Conservation (phyloP, 495 filamentous ascomycete species). For the Symbiotaphrina buchneri region DNA sequence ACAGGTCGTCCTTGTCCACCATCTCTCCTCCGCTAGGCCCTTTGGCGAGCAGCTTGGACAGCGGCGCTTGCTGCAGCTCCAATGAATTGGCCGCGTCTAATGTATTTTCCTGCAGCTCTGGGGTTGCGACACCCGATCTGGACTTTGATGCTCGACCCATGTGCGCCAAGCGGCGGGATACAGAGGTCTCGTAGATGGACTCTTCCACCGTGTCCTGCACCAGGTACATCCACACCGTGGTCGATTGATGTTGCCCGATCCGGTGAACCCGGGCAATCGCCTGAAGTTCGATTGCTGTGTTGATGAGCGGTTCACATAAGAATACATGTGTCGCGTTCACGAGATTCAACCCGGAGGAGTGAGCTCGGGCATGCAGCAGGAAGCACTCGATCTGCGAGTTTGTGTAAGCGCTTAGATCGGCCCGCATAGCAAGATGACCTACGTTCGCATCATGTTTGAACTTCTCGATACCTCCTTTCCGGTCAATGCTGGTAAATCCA, state of each 20-base stretch:
- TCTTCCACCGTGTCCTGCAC: constrained; percentile 76
- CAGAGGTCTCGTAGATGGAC: constrained; percentile 69
- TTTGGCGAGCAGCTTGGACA: constrained; percentile 45
- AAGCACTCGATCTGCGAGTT: constrained; percentile 42
- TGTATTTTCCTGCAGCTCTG: constrained; percentile 19
- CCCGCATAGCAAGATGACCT: constrained; percentile 6
- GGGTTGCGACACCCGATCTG: constrained; percentile 10
- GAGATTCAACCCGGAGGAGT: constrained; percentile 72
- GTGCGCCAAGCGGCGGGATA: constrained; percentile 52
- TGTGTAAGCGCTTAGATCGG: background rate
- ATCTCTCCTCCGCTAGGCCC: constrained; percentile 55
- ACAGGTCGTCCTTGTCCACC: constrained; percentile 60
- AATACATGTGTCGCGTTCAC: constrained; percentile 89
- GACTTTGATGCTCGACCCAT: constrained; percentile 26
- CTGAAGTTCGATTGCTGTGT: constrained; percentile 81
- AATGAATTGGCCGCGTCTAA: constrained; percentile 66
- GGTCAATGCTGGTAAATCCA: constrained; percentile 41
- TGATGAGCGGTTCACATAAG: constrained; percentile 79
- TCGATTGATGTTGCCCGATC: constrained; percentile 72
- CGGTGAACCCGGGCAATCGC: constrained; percentile 85
- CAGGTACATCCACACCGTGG: constrained; percentile 90
- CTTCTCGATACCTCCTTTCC: constrained; percentile 33
- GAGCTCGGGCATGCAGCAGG: constrained; percentile 67
- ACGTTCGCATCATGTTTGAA: constrained; percentile 55
- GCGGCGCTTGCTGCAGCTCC: constrained; percentile 48